Percentiles rank a stretch among this genome's conserved stretches.
Conservation (phyloP, 2,329 filamentous ascomycete species). For the Fusarium sp. region DNA sequence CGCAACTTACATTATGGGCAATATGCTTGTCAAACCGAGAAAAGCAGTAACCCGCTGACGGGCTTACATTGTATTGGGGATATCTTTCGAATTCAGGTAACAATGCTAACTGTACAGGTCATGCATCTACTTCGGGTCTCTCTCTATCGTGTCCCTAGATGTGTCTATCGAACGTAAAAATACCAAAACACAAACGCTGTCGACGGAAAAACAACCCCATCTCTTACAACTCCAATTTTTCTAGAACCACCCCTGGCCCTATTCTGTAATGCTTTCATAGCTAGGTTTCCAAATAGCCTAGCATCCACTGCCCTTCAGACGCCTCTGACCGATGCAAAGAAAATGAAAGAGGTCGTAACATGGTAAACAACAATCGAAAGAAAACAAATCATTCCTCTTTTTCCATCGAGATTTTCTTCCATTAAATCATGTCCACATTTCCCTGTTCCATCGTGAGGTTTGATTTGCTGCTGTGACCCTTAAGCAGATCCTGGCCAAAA, state of each 20-base stretch:
- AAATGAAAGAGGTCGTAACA: constrained; percentile 21
- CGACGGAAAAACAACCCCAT: constrained; percentile 21
- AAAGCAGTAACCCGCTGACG: constrained; percentile 12
- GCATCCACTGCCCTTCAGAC: constrained; percentile 24
- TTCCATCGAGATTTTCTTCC: constrained; percentile 32
- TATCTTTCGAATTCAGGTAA: constrained; percentile 19
- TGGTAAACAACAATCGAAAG: constrained; percentile 37
- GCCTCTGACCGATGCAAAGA: constrained; percentile 39
- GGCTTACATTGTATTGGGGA: constrained; percentile 16
- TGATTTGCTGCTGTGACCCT: constrained; percentile 32
- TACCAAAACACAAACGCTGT: constrained; percentile 28
- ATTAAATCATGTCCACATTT: constrained; percentile 36
- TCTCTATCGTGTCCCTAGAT: constrained; percentile 27
- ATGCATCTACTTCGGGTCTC: constrained; percentile 26
- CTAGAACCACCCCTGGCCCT: constrained; percentile 28
- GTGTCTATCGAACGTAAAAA: constrained; percentile 32
- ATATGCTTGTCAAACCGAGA: constrained; percentile 19
- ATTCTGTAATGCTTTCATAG: constrained; percentile 21
- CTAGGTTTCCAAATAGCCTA: constrained; percentile 13
- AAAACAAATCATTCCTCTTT: constrained; percentile 28
- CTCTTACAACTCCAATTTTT: constrained; percentile 35
- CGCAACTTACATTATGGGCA: constrained; percentile 1
- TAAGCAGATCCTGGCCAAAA: not conserved
- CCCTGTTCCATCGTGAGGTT: constrained; percentile 34
- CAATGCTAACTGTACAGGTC: constrained; percentile 41